Conservation (phyloP, 2,329 filamentous ascomycete genomes). For the Pseudopyrenochaeta lycopersici region DNA sequence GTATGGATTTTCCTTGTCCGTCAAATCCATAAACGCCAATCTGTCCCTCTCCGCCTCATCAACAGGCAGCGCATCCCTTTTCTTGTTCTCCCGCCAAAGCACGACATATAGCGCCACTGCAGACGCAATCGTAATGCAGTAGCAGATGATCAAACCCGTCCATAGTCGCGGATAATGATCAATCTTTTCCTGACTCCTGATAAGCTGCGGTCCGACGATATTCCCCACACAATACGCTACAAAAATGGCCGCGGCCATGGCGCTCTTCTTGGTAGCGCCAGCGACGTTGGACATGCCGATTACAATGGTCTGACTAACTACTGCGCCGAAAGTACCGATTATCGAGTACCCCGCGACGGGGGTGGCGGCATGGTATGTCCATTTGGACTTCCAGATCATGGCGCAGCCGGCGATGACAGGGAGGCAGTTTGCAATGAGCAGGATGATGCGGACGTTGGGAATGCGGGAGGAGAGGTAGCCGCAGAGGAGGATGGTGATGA, state of each 20-base stretch:
- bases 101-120: slow-evolving; percentile 67
- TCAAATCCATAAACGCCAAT: slow-evolving; percentile 59
- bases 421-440: slow-evolving; percentile 72
- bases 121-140: slow-evolving; percentile 71
- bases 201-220: slow-evolving; percentile 77
- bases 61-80: slow-evolving; percentile 59
- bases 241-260: slow-evolving; percentile 77
- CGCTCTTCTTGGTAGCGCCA: slow-evolving; percentile 80
- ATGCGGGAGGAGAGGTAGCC: slow-evolving; percentile 70
- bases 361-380: slow-evolving; percentile 70
- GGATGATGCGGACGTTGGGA: slow-evolving; percentile 70
- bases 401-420: slow-evolving; percentile 78
- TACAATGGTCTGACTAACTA: slow-evolving; percentile 69
- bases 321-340: slow-evolving; percentile 76
- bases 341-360: slow-evolving; percentile 77
- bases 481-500: slow-evolving; percentile 71
- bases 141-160: slow-evolving; percentile 73
- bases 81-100: slow-evolving; percentile 58
- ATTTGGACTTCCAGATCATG: slow-evolving; percentile 74
- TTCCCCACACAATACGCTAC: slow-evolving; percentile 80
- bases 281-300: slow-evolving; percentile 74
- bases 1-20: slow-evolving; percentile 65
- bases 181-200: slow-evolving; percentile 70
- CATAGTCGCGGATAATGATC: slow-evolving; percentile 77
- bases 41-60: slow-evolving; percentile 67